Evolutionary conservation across 1,284 basidiomycete species (phyloP), one percentile per base, ranked within the genome.

Genomic region (Porodaedalea pini): DNA sequence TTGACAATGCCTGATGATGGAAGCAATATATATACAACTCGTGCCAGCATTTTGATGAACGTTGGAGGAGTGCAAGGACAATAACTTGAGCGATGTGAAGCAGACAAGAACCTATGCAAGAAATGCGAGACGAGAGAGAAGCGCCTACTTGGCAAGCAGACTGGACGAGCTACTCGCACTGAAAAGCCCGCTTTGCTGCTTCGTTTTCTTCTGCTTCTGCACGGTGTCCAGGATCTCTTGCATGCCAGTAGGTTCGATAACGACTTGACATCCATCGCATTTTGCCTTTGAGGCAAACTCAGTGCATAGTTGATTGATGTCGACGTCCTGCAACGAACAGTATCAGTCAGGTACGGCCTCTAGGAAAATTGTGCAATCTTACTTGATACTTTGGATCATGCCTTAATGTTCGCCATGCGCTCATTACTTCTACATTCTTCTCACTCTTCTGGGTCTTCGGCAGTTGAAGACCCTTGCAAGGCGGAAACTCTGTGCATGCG

Each of bases 231-330:
- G 73, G 64, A 90, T 83, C 60, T 79, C 76, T 62, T 76, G 73
- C 62, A 89, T 83, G 31, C 84, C 81, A 64, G 79, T 75, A 13
- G 86, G 86, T 66, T 90, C 86, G 51, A 90, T 72, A 19, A 90
- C 88, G 41, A 90, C 85, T 71, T 88, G 88, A 31, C 81, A 83
- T 31, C 90, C 89, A 62, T 91, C 88, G 66, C 89, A 92, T 51
- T 81, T 78, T 48, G 90, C 89, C 72, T 92, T 91, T 65, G 71
- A 78, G 43, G 87, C 80, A 66, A 92, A 90, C 69, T 90, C 86
- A 7, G 80, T 68, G 66, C 89, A 92, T 17, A 92, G 73, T 51
- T 85, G 77, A 62, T 86, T 88, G 61, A 92, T 83, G 65, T 91
- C 89, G 39, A 80, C 74, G 63, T 89, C 86, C 86, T 90, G 25